Base-by-base conservation (phyloP, 495 filamentous ascomycete genomes). In the Cercophora sp. region DNA sequence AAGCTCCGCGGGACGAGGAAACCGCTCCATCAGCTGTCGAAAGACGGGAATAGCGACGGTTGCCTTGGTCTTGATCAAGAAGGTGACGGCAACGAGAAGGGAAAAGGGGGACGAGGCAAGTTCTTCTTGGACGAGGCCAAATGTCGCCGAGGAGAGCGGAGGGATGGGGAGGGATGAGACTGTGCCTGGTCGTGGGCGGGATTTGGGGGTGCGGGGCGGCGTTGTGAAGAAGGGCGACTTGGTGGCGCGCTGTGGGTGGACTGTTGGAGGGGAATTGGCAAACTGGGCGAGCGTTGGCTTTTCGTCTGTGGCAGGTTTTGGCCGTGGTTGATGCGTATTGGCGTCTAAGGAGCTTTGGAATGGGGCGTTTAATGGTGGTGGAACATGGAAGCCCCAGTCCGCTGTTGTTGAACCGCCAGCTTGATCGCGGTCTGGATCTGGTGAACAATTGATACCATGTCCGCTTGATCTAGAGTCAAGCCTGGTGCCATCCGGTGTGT, bases 41-140 rank as follows among this genome's bases (percentile, higher is more conserved):
- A 96, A 85, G 2, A 88, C 76, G 2, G 92, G 92, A 3, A 91
- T 78, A 15, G 89, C 88, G n/a, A 80, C 77, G 13, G 70, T 77
- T 20, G 87, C 92, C 0, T 79, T 72, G 1, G 90, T 96, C 31
- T 85, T 78, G 65, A 91, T 96, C 4, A 96, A 78, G 54, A 96
- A 92, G 0, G 87, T 87, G 2, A 87, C 82, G 11, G 84, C 86
- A 35, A 93, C 73, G 11, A 93, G 78, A 5, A 93, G 74, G 5
- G 77, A 78, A 59, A 91, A 90, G 1, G 89, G 87, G 40, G 85
- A 70, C 48, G 74, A 62, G 2, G 85, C 80, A 35, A 93, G 79
- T 54, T 84, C 78, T 70, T 96, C 91, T 70, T 96, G 91, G 29
- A 94, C 80, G 13, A 96, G 75, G 0, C 91, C 91, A 63, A 94